Evolutionary conservation across 768 basidiomycete genomes (phyloP), one percentile per base, ranked within the genome.

Genomic region (Tulasnella sp.): DNA sequence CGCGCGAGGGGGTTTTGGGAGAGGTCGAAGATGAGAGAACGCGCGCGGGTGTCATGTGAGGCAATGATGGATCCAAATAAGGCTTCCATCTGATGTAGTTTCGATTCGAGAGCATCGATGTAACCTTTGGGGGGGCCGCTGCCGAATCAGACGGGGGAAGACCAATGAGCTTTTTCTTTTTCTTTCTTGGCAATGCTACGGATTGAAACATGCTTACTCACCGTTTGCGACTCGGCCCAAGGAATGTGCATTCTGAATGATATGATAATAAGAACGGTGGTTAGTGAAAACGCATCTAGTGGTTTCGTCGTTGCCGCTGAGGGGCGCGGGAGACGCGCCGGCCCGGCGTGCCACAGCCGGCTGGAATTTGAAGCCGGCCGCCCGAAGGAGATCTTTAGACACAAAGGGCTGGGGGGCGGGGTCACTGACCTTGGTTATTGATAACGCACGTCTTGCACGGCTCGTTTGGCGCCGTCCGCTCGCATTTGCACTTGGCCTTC

Each of bases 31-130:
- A 79, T 65, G 10, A 79, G 64, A 21, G 70, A 62, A 48, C 69
- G 66, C 1, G 76, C 76, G 5, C 81, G 29, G 11, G 70, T 68
- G 60, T 76, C 75, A 31, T 71, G 65, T 11, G 84, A 76, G 34
- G 82, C 76, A 41, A 92, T 74, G 53, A 93, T 73, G 60, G 91
- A 85, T 53, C 90, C 92, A 27, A 94, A 75, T 43, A 94, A 75
- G 0, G 91, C 91, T 69, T 94, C 91, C 17, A 90, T 88, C 67
- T 93, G 88, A 65, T 94, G 92, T 4, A 94, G 73, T 12, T 89
- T 81, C 12, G 87, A 86, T 71, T 94, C 91, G 65, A 94, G 91
- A 27, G 90, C 90, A 66, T 93, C 90, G 67, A 94, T 92, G 74
- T 94, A 94, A 1, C 91, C 91, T 67, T 89, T 90, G n/a, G 88